Evolutionary conservation across 1,284 basidiomycete genomes (phyloP).

Genomic region (Omphalotus olearius): DNA sequence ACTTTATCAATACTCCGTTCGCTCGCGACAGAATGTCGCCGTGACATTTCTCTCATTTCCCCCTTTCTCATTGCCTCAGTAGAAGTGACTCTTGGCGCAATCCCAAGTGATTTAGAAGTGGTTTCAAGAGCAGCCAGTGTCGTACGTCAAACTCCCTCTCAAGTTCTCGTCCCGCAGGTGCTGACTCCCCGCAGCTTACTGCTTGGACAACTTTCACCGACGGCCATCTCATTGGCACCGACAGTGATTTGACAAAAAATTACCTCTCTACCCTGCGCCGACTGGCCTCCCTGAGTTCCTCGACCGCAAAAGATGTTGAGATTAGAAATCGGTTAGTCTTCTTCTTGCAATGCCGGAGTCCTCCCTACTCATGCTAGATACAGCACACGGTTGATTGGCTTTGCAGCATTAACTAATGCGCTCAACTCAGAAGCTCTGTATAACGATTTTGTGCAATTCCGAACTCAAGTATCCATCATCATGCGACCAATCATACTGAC

Average conservation of each 20-base stretch:
- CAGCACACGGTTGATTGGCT: slow-evolving; percentile 82
- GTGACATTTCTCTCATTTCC: slow-evolving; percentile 83
- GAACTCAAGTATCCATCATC: slow-evolving; percentile 67
- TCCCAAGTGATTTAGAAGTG: slow-evolving; percentile 81
- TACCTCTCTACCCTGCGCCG: slow-evolving; percentile 69
- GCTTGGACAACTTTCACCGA: slow-evolving; percentile 93
- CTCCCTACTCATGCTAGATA: not conserved
- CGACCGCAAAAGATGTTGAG: slow-evolving; percentile 52
- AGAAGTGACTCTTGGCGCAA: slow-evolving; percentile 56
- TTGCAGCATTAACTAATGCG: slow-evolving; percentile 80
- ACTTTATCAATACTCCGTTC: slow-evolving; percentile 84
- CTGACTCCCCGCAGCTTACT: slow-evolving; percentile 56
- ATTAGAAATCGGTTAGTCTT: slow-evolving; percentile 57
- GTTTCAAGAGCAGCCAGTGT: slow-evolving; percentile 79
- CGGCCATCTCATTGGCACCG: slow-evolving; percentile 76
- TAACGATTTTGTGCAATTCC: slow-evolving; percentile 72
- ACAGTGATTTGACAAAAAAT: slow-evolving; percentile 62
- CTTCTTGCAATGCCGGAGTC: not conserved
- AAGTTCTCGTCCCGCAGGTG: not conserved
- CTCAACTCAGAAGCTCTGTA: slow-evolving; percentile 85
- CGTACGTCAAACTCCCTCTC: slow-evolving; percentile 41
- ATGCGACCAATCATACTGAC: slow-evolving; percentile 74
- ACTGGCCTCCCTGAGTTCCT: slow-evolving; percentile 63
- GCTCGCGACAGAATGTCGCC: slow-evolving; percentile 86
- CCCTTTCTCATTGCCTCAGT: slow-evolving; percentile 75